Base-by-base conservation (phyloP, 2,329 filamentous ascomycete genomes). In the Fusarium camptoceras region DNA sequence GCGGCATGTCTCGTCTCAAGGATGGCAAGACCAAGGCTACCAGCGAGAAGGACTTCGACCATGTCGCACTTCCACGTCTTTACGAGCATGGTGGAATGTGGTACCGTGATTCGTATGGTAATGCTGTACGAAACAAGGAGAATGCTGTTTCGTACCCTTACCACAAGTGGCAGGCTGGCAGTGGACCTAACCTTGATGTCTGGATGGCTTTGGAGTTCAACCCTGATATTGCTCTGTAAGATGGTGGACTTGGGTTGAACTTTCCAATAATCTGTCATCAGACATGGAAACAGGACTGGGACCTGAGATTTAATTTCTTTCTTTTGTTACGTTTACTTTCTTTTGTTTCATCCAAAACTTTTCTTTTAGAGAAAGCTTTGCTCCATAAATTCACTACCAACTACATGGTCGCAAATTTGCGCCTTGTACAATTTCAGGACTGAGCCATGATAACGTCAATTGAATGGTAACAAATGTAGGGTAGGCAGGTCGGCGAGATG, bases 171-270 rank as follows among this genome's bases (percentile, higher is more conserved):
- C 57, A 65, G 37, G 62, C 62, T 12, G 62, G 62, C 1, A 51
- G 30, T 6, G 57, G 42, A 11, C 57, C 62, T 8, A 41, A 65
- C 24, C 37, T 65, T 14, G 62, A 65, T 53, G 15, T 65, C n/a
- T 65, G 62, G 62, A 44, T 65, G 37, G 62, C 62, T 12, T 24
- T 65, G 15, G 57, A 65, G 62, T 65, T 65, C 6, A 59, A 63
- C 43, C 50, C 50, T n/a, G 50, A 54, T 15, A 20, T 54, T n/a
- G 50, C 37, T 43, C 27, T 54, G 14, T 53, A 42, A 53, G 24
- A 16, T 8, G 4, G 8, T 43, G 41, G 14, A 43, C 8, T 30
- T 2, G 5, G 3, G 28, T 6, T 30, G 14, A n/a, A n/a, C n/a
- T 30, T 5, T 14, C 12, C 12, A 6, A 12, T 5, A 14, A 12